Conservation (phyloP, 805 yeast species). For the Priceomyces carsonii region DNA sequence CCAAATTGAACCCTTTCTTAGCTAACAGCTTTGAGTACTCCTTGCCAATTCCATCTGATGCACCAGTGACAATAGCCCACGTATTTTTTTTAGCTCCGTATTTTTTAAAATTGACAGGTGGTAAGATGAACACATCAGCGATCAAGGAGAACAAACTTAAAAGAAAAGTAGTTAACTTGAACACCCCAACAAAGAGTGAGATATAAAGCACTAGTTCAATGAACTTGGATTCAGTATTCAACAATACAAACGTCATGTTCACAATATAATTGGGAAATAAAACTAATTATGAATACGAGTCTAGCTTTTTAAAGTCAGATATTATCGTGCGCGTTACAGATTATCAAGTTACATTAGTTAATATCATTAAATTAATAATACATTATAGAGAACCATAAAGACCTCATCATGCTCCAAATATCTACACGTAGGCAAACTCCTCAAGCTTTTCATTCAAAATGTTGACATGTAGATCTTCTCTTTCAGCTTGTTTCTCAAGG, state of each 20-base stretch:
- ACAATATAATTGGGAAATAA: constrained; percentile 1
- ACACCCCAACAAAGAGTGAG: constrained; percentile 61
- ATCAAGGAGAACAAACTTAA: constrained; percentile 55
- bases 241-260: constrained; percentile 11
- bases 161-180: constrained; percentile 52
- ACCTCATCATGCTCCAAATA: too few relatives aligned
- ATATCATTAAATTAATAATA: too few relatives aligned
- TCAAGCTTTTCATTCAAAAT: constrained; percentile 51
- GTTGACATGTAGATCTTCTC: constrained; percentile 37
- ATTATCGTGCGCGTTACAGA: too few relatives aligned
- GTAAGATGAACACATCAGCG: constrained; percentile 63
- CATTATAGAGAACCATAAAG: too few relatives aligned
- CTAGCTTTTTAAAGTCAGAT: too few relatives aligned
- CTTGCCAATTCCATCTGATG: constrained; percentile 96
- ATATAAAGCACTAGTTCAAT: constrained; percentile 19
- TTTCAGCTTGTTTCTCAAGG: constrained; percentile 23
- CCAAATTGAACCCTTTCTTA: constrained; percentile 75
- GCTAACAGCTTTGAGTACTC: constrained; percentile 90
- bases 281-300: constrained; percentile 4
- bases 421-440: constrained; percentile 45
- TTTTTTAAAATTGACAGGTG: constrained; percentile 56
- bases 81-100: constrained; percentile 74
- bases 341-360: too few relatives aligned
- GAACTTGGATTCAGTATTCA: constrained; percentile 11
- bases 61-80: constrained; percentile 98